Conservation (phyloP, 2,329 filamentous ascomycete genomes). For the Paracamarosporium sp. region DNA sequence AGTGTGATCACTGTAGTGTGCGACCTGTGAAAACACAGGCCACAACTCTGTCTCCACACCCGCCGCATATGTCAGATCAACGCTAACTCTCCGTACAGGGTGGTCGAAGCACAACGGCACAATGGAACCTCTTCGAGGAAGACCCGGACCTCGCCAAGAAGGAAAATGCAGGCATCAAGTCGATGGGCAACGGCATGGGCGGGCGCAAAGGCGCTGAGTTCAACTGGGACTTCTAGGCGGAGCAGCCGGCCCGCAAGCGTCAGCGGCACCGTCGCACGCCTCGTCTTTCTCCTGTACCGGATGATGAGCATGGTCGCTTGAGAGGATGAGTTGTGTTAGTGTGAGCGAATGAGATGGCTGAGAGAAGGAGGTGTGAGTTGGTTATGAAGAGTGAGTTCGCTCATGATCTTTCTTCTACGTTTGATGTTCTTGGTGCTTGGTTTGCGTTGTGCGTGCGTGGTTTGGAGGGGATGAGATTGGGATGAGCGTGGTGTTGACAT, state of each 20-base stretch:
- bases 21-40: no score
- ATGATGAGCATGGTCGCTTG: slow-evolving; percentile 2
- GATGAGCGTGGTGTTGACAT: no score
- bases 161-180: slow-evolving; percentile 28
- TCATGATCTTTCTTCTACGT: no score
- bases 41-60: no score
- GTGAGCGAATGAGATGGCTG: no score
- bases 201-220: slow-evolving; percentile 41
- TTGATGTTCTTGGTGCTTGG: no score
- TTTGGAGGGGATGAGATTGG: no score
- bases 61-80: not conserved
- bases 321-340: no score
- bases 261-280: not conserved
- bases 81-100: slow-evolving; percentile 25
- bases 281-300: not conserved
- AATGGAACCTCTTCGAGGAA: slow-evolving; percentile 50
- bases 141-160: slow-evolving; percentile 19
- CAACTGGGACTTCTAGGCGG: slow-evolving; percentile 37
- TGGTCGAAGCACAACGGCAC: slow-evolving; percentile 39
- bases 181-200: slow-evolving; percentile 48
- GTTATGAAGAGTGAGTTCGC: not conserved
- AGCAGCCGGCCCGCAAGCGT: not conserved
- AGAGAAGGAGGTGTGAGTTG: no score
- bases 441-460: no score
- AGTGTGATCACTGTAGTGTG: no score